These are phyloP conservation scores for Apiotrichum porosum DNA, from an alignment of 1,284 basidiomycete species.

Conservation along the genomic window DNA sequence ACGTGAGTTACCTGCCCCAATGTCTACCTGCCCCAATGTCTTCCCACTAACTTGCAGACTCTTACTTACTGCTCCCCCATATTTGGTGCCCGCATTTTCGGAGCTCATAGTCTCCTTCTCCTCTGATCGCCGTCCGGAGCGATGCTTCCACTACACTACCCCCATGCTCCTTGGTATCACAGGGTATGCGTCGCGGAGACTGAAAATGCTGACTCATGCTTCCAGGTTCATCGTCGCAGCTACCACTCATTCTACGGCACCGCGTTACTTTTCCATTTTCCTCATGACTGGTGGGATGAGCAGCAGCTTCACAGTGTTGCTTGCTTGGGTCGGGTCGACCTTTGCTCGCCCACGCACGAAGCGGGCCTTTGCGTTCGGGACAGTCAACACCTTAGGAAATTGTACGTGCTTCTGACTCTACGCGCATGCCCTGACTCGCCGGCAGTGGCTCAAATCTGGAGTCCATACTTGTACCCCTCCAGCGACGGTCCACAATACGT, in stretches of 20 bases:
- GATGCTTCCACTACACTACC: conserved; percentile 44
- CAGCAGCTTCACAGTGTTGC: conserved; percentile 32
- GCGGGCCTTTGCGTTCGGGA: conserved; percentile 37
- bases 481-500: conserved; percentile 25
- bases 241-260: conserved; percentile 24
- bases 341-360: conserved; percentile 37
- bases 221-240: conserved; percentile 29
- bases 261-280: conserved; percentile 32
- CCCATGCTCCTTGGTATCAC: conserved; percentile 41
- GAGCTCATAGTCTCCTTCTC: conserved; percentile 30
- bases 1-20: no score
- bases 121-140: conserved; percentile 30
- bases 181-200: no score
- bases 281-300: conserved; percentile 32
- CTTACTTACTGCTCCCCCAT: conserved; percentile 33
- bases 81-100: conserved; percentile 32
- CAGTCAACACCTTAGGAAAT: conserved; percentile 34
- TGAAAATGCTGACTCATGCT: no score
- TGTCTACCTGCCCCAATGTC: no score
- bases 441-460: conserved; percentile 35
- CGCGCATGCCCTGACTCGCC: not conserved
- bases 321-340: conserved; percentile 36
- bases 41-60: no score
- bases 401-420: conserved; percentile 2
- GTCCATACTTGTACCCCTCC: conserved; percentile 35